phyloP scores from a whole-genome alignment of 352 stramenopile species.

The Pythium graminicola region DNA sequence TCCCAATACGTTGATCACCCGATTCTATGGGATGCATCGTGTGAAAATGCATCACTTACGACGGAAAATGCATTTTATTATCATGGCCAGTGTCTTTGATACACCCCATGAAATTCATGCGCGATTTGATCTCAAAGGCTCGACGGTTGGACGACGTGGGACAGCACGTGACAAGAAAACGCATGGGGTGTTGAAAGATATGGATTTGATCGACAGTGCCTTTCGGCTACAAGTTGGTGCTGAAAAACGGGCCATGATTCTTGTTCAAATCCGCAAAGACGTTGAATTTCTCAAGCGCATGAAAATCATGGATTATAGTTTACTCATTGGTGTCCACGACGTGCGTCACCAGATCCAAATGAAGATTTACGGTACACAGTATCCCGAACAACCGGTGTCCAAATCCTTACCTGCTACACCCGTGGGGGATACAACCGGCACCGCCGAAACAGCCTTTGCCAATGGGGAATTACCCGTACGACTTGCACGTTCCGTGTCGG shows the following conservation, averaged over 20 bases:
- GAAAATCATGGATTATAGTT: slow-evolving; percentile 89
- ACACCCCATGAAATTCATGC: slow-evolving; percentile 78
- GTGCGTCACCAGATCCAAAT: slow-evolving; percentile 47
- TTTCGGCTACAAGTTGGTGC: slow-evolving; percentile 72
- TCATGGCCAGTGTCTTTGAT: slow-evolving; percentile 91
- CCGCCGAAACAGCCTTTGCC: slow-evolving; percentile 11
- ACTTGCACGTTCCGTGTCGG: slow-evolving; percentile 26
- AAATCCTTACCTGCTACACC: slow-evolving; percentile 44
- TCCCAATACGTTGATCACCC: slow-evolving; percentile 72
- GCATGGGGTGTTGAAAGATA: slow-evolving; percentile 86
- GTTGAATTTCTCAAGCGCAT: slow-evolving; percentile 65
- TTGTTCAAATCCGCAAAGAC: slow-evolving; percentile 62
- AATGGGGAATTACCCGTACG: slow-evolving; percentile 21
- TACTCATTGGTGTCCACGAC: slow-evolving; percentile 89
- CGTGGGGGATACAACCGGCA: slow-evolving; percentile 7
- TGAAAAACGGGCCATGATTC: slow-evolving; percentile 48
- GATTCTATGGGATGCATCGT: slow-evolving; percentile 93
- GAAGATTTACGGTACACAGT: slow-evolving; percentile 35
- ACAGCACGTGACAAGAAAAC: slow-evolving; percentile 58
- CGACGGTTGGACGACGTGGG: slow-evolving; percentile 74
- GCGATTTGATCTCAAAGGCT: slow-evolving; percentile 89
- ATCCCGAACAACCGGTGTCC: slow-evolving; percentile 10
- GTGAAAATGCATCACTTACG: slow-evolving; percentile 89
- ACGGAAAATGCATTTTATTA: slow-evolving; percentile 88
- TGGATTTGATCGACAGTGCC: slow-evolving; percentile 74